Conservation (phyloP, 1,284 basidiomycete genomes). For the Ustilago nuda region DNA sequence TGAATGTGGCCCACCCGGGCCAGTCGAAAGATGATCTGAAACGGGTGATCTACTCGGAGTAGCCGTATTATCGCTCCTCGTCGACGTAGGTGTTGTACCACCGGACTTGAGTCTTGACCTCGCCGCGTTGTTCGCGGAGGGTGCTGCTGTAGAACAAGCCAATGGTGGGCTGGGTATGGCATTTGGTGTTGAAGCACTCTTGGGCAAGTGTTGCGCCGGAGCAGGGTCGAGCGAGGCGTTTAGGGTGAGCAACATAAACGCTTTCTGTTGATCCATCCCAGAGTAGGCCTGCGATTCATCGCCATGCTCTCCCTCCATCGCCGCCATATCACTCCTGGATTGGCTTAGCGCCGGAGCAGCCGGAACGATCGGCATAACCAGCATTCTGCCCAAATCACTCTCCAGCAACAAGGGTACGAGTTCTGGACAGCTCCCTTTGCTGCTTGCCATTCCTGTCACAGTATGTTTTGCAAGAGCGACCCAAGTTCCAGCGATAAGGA, state of each 20-base stretch:
- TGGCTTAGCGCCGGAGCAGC: background rate
- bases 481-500: conserved; percentile 22
- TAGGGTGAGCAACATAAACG: conserved; percentile 50
- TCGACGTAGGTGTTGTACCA: conserved; percentile 36
- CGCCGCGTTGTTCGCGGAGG: conserved; percentile 21
- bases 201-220: background rate
- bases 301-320: conserved; percentile 13
- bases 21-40: conserved; percentile 31
- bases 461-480: conserved; percentile 31
- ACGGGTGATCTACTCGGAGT: conserved; percentile 37
- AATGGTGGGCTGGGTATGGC: conserved; percentile 5
- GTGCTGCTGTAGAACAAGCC: conserved; percentile 26
- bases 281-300: conserved; percentile 2
- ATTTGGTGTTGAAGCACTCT: conserved; percentile 12
- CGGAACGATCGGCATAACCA: conserved; percentile 45
- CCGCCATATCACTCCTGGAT: conserved; percentile 18
- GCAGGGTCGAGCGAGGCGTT: conserved; percentile 24
- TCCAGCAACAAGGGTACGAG: conserved; percentile 39
- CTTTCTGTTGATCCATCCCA: conserved; percentile 9
- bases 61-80: conserved; percentile 16
- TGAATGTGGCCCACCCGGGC: background rate
- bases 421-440: conserved; percentile 10
- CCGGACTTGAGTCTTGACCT: conserved; percentile 38
- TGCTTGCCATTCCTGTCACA: conserved; percentile 15
- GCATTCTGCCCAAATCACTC: conserved; percentile 34